phyloP scores from a whole-genome alignment of 352 stramenopile species.

The Pythium phragmiticola region DNA sequence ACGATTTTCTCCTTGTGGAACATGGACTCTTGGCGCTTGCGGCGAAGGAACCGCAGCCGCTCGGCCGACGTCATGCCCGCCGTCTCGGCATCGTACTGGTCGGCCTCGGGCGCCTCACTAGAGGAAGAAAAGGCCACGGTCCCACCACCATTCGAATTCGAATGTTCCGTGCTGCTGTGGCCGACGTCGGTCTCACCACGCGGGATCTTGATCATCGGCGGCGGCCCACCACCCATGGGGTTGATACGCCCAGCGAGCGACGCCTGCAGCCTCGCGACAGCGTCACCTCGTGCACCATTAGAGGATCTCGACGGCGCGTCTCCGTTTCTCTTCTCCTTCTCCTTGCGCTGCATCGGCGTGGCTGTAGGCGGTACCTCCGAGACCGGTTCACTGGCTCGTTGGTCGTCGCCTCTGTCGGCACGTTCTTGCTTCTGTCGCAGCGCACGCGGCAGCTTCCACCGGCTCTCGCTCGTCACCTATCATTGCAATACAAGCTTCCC shows the following conservation, averaged over 20 bases:
- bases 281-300: constrained; percentile 20
- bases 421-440: constrained; percentile 12
- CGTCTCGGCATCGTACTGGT: constrained; percentile 56
- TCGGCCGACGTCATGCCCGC: constrained; percentile 60
- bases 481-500: background rate
- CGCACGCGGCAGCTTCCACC: constrained; percentile 48
- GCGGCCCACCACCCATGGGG: constrained; percentile 10
- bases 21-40: constrained; percentile 60
- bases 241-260: constrained; percentile 43
- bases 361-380: background rate
- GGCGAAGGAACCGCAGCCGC: constrained; percentile 56
- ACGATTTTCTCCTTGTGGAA: constrained; percentile 47
- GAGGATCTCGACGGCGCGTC: background rate
- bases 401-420: background rate
- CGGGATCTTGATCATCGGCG: constrained; percentile 26
- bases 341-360: background rate
- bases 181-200: background rate
- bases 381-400: background rate
- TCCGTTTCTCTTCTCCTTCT: background rate
- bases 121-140: constrained; percentile 6
- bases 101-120: constrained; percentile 26
- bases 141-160: background rate
- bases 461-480: constrained; percentile 54
- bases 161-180: constrained; percentile 2
- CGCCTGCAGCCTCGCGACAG: constrained; percentile 54